phyloP scores from a whole-genome alignment of 176 grass and related monocot species.

The Stipa capillata region DNA sequence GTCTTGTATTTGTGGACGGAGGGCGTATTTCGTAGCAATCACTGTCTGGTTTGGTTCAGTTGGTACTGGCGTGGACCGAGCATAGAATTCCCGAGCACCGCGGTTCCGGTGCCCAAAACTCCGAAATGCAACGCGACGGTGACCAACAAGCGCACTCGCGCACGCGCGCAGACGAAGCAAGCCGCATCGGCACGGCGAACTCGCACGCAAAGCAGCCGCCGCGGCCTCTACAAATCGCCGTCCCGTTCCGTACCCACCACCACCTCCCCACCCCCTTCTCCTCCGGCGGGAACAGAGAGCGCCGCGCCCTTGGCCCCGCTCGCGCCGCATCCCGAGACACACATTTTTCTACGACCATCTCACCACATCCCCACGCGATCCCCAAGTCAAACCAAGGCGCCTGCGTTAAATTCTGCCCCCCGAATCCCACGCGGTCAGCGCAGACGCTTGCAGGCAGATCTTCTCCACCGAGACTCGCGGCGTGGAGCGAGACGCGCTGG shows the following conservation, averaged over 20 bases:
- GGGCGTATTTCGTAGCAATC: too few relatives aligned
- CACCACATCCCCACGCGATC: not conserved
- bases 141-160: not conserved
- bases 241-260: not conserved
- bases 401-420: not conserved
- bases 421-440: not conserved
- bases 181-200: slow-evolving; percentile 12
- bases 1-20: too few relatives aligned
- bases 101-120: too few relatives aligned
- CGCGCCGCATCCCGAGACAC: slow-evolving; percentile 11
- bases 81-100: too few relatives aligned
- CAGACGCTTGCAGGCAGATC: slow-evolving; percentile 8
- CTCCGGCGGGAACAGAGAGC: not conserved
- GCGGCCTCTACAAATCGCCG: not conserved
- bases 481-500: slow-evolving; percentile 62
- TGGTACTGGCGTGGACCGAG: too few relatives aligned
- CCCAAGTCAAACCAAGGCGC: slow-evolving; percentile 22
- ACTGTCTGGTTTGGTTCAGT: too few relatives aligned
- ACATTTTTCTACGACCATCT: not conserved
- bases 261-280: not conserved
- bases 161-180: slow-evolving; percentile 4
- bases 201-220: not conserved
- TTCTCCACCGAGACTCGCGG: not conserved
- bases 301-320: not conserved
- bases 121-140: too few relatives aligned